These are phyloP conservation scores for Starmerella vaccinii DNA, from an alignment of 805 yeast species.

Conservation along the genomic window DNA sequence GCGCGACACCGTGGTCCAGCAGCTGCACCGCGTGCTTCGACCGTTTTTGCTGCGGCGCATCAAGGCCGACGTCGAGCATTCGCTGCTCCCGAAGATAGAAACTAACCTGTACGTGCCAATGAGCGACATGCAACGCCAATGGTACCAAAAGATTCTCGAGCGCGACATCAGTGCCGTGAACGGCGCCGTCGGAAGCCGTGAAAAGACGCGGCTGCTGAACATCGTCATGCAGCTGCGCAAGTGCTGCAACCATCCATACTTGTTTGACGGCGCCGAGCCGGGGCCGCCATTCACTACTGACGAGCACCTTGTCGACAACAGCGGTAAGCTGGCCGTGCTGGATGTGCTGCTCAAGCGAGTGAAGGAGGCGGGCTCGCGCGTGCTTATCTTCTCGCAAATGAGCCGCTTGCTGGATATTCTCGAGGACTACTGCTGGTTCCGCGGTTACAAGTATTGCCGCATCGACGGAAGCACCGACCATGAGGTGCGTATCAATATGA, in stretches of 20 bases:
- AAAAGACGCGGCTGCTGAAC: constrained; percentile 79
- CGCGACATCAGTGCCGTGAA: constrained; percentile 94
- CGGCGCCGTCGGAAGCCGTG: constrained; percentile 90
- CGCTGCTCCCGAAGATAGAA: constrained; percentile 83
- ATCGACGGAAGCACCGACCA: constrained; percentile 91
- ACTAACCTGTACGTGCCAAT: constrained; percentile 82
- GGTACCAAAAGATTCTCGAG: constrained; percentile 83
- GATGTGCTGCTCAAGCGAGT: constrained; percentile 71
- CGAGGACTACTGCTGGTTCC: constrained; percentile 81
- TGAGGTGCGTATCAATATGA: constrained; percentile 83
- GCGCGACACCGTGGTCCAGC: constrained; percentile 67
- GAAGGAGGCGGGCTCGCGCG: constrained; percentile 72
- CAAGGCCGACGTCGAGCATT: constrained; percentile 85
- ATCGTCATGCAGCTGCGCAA: constrained; percentile 95
- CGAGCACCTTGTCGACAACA: constrained; percentile 80
- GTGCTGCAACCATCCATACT: constrained; percentile 94
- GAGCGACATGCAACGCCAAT: constrained; percentile 88
- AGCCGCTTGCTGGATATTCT: constrained; percentile 76
- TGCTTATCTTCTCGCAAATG: constrained; percentile 89
- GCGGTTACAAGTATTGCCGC: constrained; percentile 79
- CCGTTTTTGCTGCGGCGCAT: constrained; percentile 86
- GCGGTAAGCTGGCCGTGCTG: constrained; percentile 82
- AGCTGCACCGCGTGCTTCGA: constrained; percentile 73
- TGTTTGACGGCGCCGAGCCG: constrained; percentile 98
- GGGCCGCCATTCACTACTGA: constrained; percentile 97